Percentiles rank a stretch among this genome's conserved stretches.
phyloP scores from a whole-genome alignment of 306 rosid species.

The Ziziphus jujuba region DNA sequence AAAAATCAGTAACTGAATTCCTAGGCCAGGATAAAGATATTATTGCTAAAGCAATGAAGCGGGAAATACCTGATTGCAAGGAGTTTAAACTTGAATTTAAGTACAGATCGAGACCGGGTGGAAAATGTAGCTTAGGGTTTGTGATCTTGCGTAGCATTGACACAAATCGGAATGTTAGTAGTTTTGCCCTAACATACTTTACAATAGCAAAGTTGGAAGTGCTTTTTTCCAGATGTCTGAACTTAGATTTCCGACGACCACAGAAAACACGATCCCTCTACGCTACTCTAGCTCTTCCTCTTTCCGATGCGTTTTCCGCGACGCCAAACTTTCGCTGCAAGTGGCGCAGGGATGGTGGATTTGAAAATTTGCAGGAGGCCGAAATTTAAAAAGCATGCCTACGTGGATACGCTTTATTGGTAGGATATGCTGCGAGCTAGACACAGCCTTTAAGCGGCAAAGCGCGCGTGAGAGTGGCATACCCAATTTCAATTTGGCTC shows the following conservation, averaged over 20 bases:
- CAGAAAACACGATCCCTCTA: too few relatives aligned
- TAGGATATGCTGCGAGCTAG: too few relatives aligned
- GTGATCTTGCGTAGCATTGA: neutral
- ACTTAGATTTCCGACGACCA: too few relatives aligned
- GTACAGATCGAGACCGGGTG: neutral
- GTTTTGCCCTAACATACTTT: neutral
- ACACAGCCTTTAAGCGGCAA: too few relatives aligned
- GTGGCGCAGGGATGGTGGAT: constrained; percentile 9
- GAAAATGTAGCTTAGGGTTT: constrained; percentile 1
- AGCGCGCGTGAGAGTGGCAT: too few relatives aligned
- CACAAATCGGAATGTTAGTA: neutral
- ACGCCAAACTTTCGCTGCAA: neutral
- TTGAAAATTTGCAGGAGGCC: constrained; percentile 2
- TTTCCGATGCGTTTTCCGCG: constrained; percentile 6
- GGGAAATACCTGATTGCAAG: neutral
- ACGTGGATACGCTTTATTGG: too few relatives aligned
- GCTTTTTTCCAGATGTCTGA: too few relatives aligned
- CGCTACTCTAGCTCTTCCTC: neutral
- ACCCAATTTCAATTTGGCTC: too few relatives aligned
- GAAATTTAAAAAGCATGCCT: neutral
- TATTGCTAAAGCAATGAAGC: too few relatives aligned
- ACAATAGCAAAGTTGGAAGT: neutral
- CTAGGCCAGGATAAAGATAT: too few relatives aligned
- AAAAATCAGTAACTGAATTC: neutral
- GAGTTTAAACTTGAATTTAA: neutral